These are phyloP conservation scores for Eucalyptus decipiens DNA, from an alignment of 345 rosid species.

Conservation along the genomic window DNA sequence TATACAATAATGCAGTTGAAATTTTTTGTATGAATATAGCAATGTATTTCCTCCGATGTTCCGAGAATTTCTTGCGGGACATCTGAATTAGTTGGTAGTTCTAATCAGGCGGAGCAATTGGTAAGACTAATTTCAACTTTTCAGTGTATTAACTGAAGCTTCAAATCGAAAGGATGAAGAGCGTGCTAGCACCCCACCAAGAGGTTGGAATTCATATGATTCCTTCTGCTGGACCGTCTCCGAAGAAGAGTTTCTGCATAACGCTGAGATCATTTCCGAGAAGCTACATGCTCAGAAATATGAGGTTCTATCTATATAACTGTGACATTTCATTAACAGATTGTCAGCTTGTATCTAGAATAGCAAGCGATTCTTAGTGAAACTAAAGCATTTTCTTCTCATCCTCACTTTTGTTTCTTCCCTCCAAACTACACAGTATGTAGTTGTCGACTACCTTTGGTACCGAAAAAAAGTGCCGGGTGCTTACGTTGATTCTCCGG, in stretches of 20 bases:
- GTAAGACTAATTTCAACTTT: background rate
- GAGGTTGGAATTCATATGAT: constrained; percentile 98
- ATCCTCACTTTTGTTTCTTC: background rate
- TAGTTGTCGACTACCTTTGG: constrained; percentile 96
- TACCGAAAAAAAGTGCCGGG: constrained; percentile 76
- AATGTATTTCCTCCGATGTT: background rate
- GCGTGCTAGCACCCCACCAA: constrained; percentile 64
- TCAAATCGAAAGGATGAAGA: background rate
- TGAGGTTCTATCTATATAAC: constrained; percentile 25
- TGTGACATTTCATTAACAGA: background rate
- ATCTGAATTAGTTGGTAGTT: background rate
- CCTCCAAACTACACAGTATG: constrained; percentile 38
- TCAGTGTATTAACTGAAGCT: background rate
- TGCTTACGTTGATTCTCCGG: constrained; percentile 56
- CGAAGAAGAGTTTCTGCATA: constrained; percentile 75
- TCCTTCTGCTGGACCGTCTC: constrained; percentile 87
- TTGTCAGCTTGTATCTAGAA: background rate
- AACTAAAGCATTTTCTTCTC: background rate
- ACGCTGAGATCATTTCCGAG: constrained; percentile 47
- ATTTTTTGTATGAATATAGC: background rate
- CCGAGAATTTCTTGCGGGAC: background rate
- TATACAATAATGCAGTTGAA: background rate
- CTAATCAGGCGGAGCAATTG: background rate
- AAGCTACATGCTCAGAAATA: constrained; percentile 63
- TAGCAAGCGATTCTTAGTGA: background rate